Evolutionary conservation across 108 stramenopile genomes (phyloP).

Genomic region (Fragilariopsis cylindrus): DNA sequence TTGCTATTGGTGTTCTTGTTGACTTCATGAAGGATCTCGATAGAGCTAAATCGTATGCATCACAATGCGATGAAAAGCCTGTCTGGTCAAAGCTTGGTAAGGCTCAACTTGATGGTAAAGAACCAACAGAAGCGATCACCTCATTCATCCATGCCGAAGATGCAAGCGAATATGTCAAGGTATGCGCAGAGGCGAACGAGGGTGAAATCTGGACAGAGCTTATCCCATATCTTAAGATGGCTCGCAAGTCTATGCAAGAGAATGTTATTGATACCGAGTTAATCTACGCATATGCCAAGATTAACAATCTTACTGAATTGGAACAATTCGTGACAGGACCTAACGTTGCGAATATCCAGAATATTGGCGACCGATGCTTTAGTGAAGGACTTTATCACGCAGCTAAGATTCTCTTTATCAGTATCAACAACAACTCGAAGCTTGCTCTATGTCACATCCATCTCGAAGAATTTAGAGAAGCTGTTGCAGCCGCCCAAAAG

Average conservation of each 20-base stretch:
- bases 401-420: constrained; percentile 95
- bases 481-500: constrained; percentile 97
- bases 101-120: constrained; percentile 96
- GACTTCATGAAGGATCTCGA: constrained; percentile 97
- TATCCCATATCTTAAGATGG: constrained; percentile 98
- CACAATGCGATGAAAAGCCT: constrained; percentile 93
- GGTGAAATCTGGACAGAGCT: constrained; percentile 93
- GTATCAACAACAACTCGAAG: constrained; percentile 99
- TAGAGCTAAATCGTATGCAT: constrained; percentile 97
- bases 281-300: constrained; percentile 97
- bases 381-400: constrained; percentile 96
- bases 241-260: constrained; percentile 97
- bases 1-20: constrained; percentile 96
- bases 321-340: constrained; percentile 97
- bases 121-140: constrained; percentile 94
- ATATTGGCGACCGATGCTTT: constrained; percentile 94
- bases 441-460: constrained; percentile 98
- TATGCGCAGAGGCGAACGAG: constrained; percentile 94
- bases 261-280: constrained; percentile 98
- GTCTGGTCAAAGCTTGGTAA: constrained; percentile 99
- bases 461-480: constrained; percentile 97
- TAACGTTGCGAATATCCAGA: constrained; percentile 98
- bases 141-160: constrained; percentile 99
- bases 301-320: constrained; percentile 94
- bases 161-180: constrained; percentile 91